Evolutionary conservation across 768 basidiomycete genomes (phyloP), one percentile per base, ranked within the genome.

Genomic region (Lyophyllum semitale): DNA sequence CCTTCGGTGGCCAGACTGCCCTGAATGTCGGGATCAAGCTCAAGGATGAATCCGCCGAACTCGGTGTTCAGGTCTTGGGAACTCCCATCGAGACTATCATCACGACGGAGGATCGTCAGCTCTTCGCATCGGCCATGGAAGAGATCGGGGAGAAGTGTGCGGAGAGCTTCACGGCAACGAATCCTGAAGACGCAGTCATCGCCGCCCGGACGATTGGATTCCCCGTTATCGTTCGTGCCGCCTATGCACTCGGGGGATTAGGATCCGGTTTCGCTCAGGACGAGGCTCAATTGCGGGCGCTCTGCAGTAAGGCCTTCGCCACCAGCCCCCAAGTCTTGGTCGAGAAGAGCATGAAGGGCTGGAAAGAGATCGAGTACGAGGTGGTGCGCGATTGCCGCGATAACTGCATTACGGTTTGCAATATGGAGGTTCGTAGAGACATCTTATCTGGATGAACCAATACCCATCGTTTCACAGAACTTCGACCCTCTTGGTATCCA

Each of bases 301-400:
- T 99, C 18, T 98, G 95, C 68, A 82, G 79, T 61, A 97, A 95
- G 76, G 96, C 97, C 9, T 98, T 99, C 67, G 95, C 96, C 42
- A 98, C 94, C 13, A 95, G 93, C 63, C 95, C 96, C 41, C 97
- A 98, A 73, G 95, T 99, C 0, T 80, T 99, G n/a, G 94, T 99
- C 15, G 97, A 99, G 80, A 95, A 87, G 81, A 95, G 92, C 64
- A 98, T 98, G 96, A 98, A 98, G 75, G 96, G 96, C 2, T 99
- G 96, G 96, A 98, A 99, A 75, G 96, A 99, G 78, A 96, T 99
- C 61, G 96, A 99, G 76, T 99, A 99, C 64, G 96, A 99, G 69
- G 96, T 99, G 47, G 96, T 98, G 11, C 83, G 96, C 55, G 96
- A 99, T 73, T 98, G 95, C 76, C 82, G 92, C 59, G 93, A 98